A percentile compares a stretch with the other conserved stretches of the same genome.
phyloP scores from a whole-genome alignment of 106 monocot species.

The Dioscorea zingiberensis region DNA sequence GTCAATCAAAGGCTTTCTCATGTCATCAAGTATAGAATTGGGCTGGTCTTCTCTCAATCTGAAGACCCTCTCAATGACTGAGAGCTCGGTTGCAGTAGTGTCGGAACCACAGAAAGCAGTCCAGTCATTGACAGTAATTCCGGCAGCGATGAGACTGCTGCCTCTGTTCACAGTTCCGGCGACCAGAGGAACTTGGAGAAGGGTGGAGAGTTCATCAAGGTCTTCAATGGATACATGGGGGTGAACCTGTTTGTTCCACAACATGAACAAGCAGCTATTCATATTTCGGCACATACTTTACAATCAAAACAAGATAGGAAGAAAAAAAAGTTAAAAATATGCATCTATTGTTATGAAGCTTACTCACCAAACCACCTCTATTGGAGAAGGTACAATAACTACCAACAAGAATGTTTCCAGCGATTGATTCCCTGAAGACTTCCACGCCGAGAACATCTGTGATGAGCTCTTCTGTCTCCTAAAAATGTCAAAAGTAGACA shows the following conservation, averaged over 20 bases:
- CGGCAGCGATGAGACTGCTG: constrained; percentile 86
- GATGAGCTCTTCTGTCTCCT: constrained; percentile 96
- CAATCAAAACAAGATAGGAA: background rate
- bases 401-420: constrained; percentile 96
- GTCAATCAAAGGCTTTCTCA: constrained; percentile 93
- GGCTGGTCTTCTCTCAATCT: constrained; percentile 85
- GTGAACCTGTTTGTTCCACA: constrained; percentile 91
- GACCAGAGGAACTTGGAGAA: constrained; percentile 93
- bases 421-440: constrained; percentile 90
- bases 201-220: constrained; percentile 91
- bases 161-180: constrained; percentile 96
- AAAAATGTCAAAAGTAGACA: background rate
- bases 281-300: background rate
- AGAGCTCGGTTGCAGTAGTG: constrained; percentile 96
- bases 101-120: constrained; percentile 90
- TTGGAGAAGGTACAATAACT: constrained; percentile 88
- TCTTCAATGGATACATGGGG: constrained; percentile 93
- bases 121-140: constrained; percentile 94
- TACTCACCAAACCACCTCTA: constrained; percentile 80
- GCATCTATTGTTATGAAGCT: too few relatives aligned
- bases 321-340: background rate
- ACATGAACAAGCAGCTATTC: too few relatives aligned
- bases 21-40: constrained; percentile 74
- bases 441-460: constrained; percentile 97
- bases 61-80: constrained; percentile 89